Evolutionary conservation across 768 basidiomycete species (phyloP).

Genomic region (Hypholoma sublateritium): DNA sequence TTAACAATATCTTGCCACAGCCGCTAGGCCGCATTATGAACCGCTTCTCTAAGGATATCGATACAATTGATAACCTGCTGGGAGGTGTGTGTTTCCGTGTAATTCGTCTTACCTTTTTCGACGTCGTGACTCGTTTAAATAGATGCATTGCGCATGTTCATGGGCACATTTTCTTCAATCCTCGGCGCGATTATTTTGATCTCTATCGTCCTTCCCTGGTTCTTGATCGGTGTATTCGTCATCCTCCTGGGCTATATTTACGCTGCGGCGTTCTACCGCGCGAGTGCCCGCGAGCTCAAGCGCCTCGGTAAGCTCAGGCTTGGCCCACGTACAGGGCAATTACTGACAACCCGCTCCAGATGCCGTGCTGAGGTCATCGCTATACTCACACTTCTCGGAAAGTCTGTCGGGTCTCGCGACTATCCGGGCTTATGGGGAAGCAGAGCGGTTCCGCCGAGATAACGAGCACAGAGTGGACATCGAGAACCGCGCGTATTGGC

Average conservation of each 20-base stretch:
- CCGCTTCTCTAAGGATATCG: constrained; percentile 85
- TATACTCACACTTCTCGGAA: constrained; percentile 94
- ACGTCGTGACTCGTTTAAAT: neutral
- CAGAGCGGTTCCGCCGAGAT: constrained; percentile 69
- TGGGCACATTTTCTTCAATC: constrained; percentile 61
- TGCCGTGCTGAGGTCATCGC: constrained; percentile 78
- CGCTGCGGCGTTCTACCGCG: constrained; percentile 80
- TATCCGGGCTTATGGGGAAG: constrained; percentile 85
- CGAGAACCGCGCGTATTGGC: constrained; percentile 90
- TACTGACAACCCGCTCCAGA: constrained; percentile 39
- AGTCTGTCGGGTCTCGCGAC: constrained; percentile 84
- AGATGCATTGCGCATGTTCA: constrained; percentile 77
- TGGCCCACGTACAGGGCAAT: neutral
- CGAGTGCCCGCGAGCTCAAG: constrained; percentile 85
- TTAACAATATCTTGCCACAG: constrained; percentile 28
- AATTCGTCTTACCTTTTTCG: neutral
- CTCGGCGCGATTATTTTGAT: constrained; percentile 79
- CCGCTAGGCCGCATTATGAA: constrained; percentile 89
- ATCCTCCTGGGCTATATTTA: constrained; percentile 64
- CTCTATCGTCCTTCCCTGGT: constrained; percentile 78
- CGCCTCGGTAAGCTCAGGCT: constrained; percentile 46
- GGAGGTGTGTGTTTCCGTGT: constrained; percentile 38
- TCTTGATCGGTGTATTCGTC: constrained; percentile 70
- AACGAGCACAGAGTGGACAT: constrained; percentile 77
- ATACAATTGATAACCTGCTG: constrained; percentile 76